Evolutionary conservation across 768 basidiomycete species (phyloP).

Genomic region (Psilocybe cubensis): DNA sequence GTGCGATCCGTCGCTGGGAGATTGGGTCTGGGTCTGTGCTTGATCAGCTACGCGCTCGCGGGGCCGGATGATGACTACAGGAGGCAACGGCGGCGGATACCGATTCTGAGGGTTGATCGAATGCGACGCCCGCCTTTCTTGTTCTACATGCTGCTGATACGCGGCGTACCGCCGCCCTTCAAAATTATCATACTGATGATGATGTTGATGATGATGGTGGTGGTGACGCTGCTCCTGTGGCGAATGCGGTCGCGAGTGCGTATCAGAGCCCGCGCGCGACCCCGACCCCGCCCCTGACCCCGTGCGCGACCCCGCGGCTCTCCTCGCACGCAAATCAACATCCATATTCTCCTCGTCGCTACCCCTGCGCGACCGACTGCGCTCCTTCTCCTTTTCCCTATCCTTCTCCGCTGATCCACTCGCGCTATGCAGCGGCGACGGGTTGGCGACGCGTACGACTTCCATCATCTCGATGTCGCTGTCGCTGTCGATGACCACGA

Average conservation of each 20-base stretch:
- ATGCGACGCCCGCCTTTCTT: too few species aligned
- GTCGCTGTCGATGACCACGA: too few species aligned
- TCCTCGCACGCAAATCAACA: background rate
- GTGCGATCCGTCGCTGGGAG: too few species aligned
- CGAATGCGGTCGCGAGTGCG: background rate
- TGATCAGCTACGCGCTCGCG: too few species aligned
- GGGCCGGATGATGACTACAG: too few species aligned
- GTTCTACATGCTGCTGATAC: too few species aligned
- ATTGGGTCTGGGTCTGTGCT: too few species aligned
- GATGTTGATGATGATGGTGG: background rate
- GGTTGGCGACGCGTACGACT: background rate
- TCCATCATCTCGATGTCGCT: background rate
- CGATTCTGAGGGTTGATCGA: too few species aligned
- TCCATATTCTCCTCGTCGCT: background rate
- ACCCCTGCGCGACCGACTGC: too few species aligned
- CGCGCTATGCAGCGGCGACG: background rate
- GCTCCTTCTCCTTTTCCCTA: too few species aligned
- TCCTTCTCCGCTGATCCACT: background rate
- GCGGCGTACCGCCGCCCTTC: background rate
- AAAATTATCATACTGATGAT: background rate
- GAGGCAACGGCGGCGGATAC: too few species aligned
- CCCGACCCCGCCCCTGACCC: background rate
- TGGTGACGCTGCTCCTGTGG: background rate
- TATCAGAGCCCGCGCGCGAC: background rate
- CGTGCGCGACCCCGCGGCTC: background rate